These are phyloP conservation scores for Acacia acuminata DNA, from an alignment of 306 rosid species.

Conservation along the genomic window DNA sequence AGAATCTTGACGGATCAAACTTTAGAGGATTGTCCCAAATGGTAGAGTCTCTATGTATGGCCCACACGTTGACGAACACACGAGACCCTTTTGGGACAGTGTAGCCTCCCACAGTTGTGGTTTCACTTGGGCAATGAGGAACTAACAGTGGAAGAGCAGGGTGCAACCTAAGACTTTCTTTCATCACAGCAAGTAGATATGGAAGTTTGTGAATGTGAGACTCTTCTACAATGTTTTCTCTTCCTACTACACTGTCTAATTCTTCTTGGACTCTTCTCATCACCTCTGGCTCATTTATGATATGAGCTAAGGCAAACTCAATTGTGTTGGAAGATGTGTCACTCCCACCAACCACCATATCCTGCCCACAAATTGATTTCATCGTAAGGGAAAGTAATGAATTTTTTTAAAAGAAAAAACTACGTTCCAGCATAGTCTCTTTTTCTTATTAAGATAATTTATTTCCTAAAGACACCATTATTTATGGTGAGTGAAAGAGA, in stretches of 20 bases:
- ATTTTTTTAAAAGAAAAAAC: too few species aligned
- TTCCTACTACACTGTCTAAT: not conserved
- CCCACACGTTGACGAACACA: not conserved
- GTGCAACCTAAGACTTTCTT: not conserved
- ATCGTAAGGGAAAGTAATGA: not conserved
- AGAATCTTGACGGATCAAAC: not conserved
- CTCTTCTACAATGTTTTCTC: not conserved
- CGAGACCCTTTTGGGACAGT: not conserved
- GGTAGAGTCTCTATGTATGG: not conserved
- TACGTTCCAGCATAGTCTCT: too few species aligned
- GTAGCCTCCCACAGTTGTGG: not conserved
- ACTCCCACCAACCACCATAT: not conserved
- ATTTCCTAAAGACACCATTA: too few species aligned
- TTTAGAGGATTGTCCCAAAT: not conserved
- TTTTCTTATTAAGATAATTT: too few species aligned
- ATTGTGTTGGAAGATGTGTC: not conserved
- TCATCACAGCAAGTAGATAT: not conserved
- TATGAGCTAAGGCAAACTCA: not conserved
- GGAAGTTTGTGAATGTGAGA: not conserved
- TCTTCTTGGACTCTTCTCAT: not conserved
- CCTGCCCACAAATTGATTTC: not conserved
- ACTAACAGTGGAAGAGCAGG: not conserved
- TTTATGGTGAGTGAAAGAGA: too few species aligned
- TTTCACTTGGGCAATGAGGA: not conserved
- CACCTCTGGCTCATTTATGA: not conserved